A percentile compares a stretch with the other conserved stretches of the same genome.
These are phyloP conservation scores for Mariannaea elegans DNA, from an alignment of 2,329 filamentous ascomycete genomes.

Conservation along the genomic window DNA sequence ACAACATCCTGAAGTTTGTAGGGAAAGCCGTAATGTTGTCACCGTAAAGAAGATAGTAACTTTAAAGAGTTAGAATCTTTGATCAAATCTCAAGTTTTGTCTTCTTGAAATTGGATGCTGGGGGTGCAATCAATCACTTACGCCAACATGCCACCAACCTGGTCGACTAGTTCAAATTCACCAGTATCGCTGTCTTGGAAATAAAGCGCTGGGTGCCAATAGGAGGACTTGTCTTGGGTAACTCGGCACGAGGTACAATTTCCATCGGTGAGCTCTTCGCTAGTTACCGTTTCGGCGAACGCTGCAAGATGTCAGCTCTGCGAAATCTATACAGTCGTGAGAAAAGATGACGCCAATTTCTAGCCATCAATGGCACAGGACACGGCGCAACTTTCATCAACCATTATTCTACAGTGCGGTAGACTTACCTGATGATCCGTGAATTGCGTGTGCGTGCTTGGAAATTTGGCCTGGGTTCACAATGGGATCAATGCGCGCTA, in stretches of 20 bases:
- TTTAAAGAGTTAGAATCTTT: slow-evolving; percentile 41
- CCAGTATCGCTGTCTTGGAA: slow-evolving; percentile 74
- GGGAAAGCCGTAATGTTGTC: slow-evolving; percentile 79
- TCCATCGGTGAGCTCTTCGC: slow-evolving; percentile 64
- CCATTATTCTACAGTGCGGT: background rate
- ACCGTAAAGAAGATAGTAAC: slow-evolving; percentile 84
- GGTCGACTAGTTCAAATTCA: slow-evolving; percentile 72
- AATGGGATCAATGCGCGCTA: slow-evolving; percentile 81
- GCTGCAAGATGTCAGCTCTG: slow-evolving; percentile 56
- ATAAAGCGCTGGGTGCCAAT: slow-evolving; percentile 85
- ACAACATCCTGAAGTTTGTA: slow-evolving; percentile 80
- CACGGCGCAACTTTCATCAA: too few species aligned
- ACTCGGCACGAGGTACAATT: slow-evolving; percentile 85
- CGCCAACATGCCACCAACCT: slow-evolving; percentile 86
- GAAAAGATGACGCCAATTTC: too few species aligned
- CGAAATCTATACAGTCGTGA: background rate
- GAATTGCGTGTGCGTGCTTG: slow-evolving; percentile 76
- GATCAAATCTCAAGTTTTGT: background rate
- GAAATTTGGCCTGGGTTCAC: slow-evolving; percentile 68
- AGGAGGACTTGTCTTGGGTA: slow-evolving; percentile 83
- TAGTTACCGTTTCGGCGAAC: slow-evolving; percentile 68
- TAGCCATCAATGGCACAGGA: too few species aligned
- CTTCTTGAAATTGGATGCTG: background rate
- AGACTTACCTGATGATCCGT: slow-evolving; percentile 78
- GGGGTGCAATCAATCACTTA: slow-evolving; percentile 58